phyloP scores from a whole-genome alignment of 108 stramenopile species.

The Mediolabrus comicus region DNA sequence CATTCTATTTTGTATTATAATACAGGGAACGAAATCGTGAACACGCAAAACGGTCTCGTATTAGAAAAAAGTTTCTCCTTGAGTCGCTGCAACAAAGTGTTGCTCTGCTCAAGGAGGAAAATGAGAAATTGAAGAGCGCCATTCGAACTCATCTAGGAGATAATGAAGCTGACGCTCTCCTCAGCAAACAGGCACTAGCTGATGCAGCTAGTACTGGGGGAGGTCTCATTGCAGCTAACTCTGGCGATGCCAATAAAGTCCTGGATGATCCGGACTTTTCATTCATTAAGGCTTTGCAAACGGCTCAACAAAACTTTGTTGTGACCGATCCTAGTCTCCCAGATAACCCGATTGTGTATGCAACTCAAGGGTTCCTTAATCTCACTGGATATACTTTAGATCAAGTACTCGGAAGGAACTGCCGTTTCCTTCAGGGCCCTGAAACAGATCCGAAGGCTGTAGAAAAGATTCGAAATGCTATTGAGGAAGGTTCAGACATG shows the following conservation, averaged over 20 bases:
- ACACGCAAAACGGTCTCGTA: slow-evolving; percentile 90
- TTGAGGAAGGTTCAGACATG: slow-evolving; percentile 89
- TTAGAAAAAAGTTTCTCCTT: slow-evolving; percentile 96
- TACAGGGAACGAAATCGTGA: slow-evolving; percentile 89
- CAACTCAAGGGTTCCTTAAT: slow-evolving; percentile 88
- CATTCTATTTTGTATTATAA: neutral
- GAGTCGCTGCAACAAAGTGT: slow-evolving; percentile 91
- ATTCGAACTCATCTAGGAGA: slow-evolving; percentile 75
- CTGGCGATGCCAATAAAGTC: slow-evolving; percentile 84
- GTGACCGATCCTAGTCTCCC: slow-evolving; percentile 95
- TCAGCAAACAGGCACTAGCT: slow-evolving; percentile 49
- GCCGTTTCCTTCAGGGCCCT: slow-evolving; percentile 93
- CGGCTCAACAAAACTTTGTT: slow-evolving; percentile 97
- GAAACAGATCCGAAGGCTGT: slow-evolving; percentile 96
- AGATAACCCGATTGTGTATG: slow-evolving; percentile 95
- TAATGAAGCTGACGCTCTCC: slow-evolving; percentile 56
- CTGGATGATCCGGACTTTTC: slow-evolving; percentile 96
- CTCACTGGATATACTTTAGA: slow-evolving; percentile 93
- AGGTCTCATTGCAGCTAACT: slow-evolving; percentile 65
- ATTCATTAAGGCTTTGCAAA: slow-evolving; percentile 95
- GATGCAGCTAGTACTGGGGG: slow-evolving; percentile 50
- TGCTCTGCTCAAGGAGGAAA: slow-evolving; percentile 79
- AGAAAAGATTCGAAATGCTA: slow-evolving; percentile 89
- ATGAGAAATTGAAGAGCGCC: slow-evolving; percentile 76
- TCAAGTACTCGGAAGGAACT: slow-evolving; percentile 95